Evolutionary conservation across 169 alveolate genomes (phyloP), one percentile per base, ranked within the genome.

Genomic region (Cryptosporidium canis): DNA sequence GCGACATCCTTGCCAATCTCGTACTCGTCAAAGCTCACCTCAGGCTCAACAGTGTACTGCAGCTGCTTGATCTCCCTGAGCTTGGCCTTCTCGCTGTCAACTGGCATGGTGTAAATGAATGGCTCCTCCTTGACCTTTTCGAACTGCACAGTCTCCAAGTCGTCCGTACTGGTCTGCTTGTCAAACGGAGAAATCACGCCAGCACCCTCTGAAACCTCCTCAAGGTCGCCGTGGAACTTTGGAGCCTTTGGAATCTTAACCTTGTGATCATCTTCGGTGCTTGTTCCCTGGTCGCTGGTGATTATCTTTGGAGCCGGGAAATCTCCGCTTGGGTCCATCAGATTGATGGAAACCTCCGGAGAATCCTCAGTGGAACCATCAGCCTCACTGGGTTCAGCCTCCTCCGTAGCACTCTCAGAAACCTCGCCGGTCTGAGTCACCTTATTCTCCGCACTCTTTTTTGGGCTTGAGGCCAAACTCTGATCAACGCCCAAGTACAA

Each of bases 111-210:
- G 66, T 58, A 55, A 39, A 77, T 39, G 66, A 21, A 77, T 21
- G 71, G 87, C 0, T 41, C 72, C 39, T 29, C 70, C 44, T 18
- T 65, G 18, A 77, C 16, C 45, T 70, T 70, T 31, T 70, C 84
- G 53, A 70, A 70, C 43, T 51, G 66, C 55, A 14, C 51, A 56
- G 21, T 7, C 4, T 27, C 77, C 6, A 61, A 31, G 18, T 61
- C 87, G 41, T 77, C 72, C n/a, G 87, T 77, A 27, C 72, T 77
- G 11, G 87, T 58, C n/a, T 56, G 66, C 51, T 55, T 66, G 7
- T 77, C 72, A 77, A 77, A 77, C 24, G 87, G 87, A 41, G 87
- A 77, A 51, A 70, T 45, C 12, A 41, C 87, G 14, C 67, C 72
- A 3, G n/a, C 68, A 11, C 72, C 65, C 24, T 77, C 87, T 0